Base-by-base conservation (phyloP, 805 yeast genomes). In the Komagataella pastoris region DNA sequence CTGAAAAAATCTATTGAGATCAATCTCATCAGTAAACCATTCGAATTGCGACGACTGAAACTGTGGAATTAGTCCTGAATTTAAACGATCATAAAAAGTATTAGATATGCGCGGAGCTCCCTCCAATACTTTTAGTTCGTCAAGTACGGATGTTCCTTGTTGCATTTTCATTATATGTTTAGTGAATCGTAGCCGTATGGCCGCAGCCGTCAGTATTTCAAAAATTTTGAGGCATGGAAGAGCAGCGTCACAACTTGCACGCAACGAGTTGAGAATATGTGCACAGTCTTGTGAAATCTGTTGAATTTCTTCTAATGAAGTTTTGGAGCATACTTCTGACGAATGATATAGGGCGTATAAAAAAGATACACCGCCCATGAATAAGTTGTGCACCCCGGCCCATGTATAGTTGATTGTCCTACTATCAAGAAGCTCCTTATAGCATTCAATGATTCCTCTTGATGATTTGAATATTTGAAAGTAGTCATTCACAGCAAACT, bases 371-470 rank as follows among this genome's bases (percentile, higher is more conserved):
- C 95, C 95, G 0, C 96, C 90, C 85, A 86, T 83, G 62, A 88
- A 88, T 51, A 88, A 69, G 61, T 88, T 88, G 63, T 88, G 95
- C 2, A 88, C 90, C 0, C 95, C 93, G 1, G 89, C 90, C 97
- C 97, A 89, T 0, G 96, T 87, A 65, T 86, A 89, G 64, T 88
- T 88, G 54, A 88, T 74, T 48, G 77, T 71, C 58, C 76, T 77
- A 24, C 72, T 72, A n/a, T 69, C 64, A 57, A 75, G 77, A 44
- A 89, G 66, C 50, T 75, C 76, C 49, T 75, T 68, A 62, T 86
- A 89, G 30, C 81, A 75, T 40, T 71, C 67, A 51, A 88, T 82
- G 43, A 88, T 75, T 47, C 82, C 83, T 57, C 75, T 76, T 1
- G 93, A 78, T 0, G 90, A 77, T 23, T 77, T 80, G 8, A 77